Base-by-base conservation (phyloP, 1,284 basidiomycete genomes). In the Cryptococcus sp. region DNA sequence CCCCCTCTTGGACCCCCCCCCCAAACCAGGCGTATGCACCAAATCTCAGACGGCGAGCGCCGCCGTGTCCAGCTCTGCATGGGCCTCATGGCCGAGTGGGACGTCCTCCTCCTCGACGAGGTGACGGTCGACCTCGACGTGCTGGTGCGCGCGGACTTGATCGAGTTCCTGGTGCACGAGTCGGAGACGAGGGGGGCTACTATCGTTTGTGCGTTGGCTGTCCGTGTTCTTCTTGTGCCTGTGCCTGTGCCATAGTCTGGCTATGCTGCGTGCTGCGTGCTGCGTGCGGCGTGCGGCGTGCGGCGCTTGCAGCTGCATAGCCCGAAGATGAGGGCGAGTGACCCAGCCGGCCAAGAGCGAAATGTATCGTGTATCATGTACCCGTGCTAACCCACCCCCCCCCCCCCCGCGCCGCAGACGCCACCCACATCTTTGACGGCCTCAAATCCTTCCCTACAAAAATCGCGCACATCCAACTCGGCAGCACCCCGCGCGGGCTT, bases 71-170 rank as follows among this genome's bases (percentile, higher is more conserved):
- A 99, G 77, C 85, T 98, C 23, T 91, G 90, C 64, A 95, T 97
- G 83, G 96, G 96, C 2, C 82, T 99, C 23, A 98, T 99, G 96
- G 83, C 83, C 23, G 87, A 90, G 37, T 99, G 93, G 92, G 87
- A 96, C 66, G 83, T 98, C 20, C 79, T 99, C 4, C 80, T 98
- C 4, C 83, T 98, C 8, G 95, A 98, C 70, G 96, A 99, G 80
- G 93, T 98, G 52, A 98, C 95, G 0, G 96, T 98, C 36, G 96
- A 99, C 74, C 81, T 99, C n/a, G 96, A 99, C 68, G 94, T 98
- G 6, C 84, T 98, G 40, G 96, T 99, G 44, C 86, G 96, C 46
- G 85, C 90, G 51, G 90, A 96, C 62, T 80, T 99, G 21, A 83
- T 99, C 63, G 83, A 81, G 18, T 98, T 98, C 77, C 82, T 99